Evolutionary conservation across 148 eudicot genomes (phyloP).

Genomic region (Nepenthes gracilis): DNA sequence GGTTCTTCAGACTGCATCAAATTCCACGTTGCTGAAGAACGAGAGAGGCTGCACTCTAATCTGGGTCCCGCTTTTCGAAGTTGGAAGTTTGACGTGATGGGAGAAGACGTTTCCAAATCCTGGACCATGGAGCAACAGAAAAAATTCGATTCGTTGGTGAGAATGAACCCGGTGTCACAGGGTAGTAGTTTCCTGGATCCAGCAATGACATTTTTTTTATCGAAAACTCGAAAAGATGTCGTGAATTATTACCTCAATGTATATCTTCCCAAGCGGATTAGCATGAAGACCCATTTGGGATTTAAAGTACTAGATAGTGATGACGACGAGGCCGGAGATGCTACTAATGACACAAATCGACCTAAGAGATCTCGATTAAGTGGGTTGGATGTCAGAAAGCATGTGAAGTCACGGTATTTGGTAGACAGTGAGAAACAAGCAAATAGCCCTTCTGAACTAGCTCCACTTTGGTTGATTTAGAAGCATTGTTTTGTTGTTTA

Average conservation of each 20-base stretch:
- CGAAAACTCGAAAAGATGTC: constrained; percentile 25
- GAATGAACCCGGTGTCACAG: constrained; percentile 23
- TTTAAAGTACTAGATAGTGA: constrained; percentile 43
- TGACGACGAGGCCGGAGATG: constrained; percentile 43
- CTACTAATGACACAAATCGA: constrained; percentile 13
- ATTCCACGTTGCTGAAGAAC: constrained; percentile 34
- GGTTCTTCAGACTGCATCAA: constrained; percentile 48
- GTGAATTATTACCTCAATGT: constrained; percentile 70
- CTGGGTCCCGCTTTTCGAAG: constrained; percentile 48
- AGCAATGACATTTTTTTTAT: constrained; percentile 24
- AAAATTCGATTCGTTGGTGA: constrained; percentile 35
- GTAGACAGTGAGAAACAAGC: constrained; percentile 30
- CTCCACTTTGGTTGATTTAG: not conserved
- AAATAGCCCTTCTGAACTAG: not conserved
- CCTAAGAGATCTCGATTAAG: constrained; percentile 28
- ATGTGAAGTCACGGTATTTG: constrained; percentile 37
- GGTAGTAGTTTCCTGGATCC: constrained; percentile 39
- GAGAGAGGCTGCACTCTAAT: constrained; percentile 21
- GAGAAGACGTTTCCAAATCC: constrained; percentile 40
- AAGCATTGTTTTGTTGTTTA: not conserved
- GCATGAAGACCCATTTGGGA: constrained; percentile 36
- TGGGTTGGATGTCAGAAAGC: constrained; percentile 11
- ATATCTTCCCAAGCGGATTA: constrained; percentile 45
- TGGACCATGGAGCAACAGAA: constrained; percentile 45
- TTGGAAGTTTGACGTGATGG: constrained; percentile 75